These are phyloP conservation scores for Melanopsichium pennsylvanicum DNA, from an alignment of 1,284 basidiomycete species.

Conservation along the genomic window DNA sequence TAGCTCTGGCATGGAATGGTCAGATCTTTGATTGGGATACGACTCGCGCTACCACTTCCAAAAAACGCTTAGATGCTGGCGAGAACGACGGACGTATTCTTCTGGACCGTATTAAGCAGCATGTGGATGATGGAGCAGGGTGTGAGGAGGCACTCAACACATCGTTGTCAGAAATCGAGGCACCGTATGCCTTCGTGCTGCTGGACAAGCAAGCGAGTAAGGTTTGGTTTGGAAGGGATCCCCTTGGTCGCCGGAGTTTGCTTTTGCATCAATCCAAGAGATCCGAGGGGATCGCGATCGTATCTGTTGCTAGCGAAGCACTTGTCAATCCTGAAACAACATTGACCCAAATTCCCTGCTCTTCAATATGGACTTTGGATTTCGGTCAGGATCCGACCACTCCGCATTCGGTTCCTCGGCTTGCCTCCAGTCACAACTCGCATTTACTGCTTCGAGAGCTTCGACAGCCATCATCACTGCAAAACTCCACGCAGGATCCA, in stretches of 20 bases:
- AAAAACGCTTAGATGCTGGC: conserved; percentile 10
- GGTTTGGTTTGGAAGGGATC: conserved; percentile 82
- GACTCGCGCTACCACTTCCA: background rate
- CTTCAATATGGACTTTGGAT: conserved; percentile 72
- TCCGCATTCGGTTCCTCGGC: background rate
- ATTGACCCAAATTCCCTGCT: conserved; percentile 73
- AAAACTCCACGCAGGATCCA: no score
- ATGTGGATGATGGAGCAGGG: no score
- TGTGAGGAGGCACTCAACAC: background rate
- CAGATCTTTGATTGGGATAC: conserved; percentile 53
- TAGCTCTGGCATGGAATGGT: conserved; percentile 60
- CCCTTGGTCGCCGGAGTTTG: conserved; percentile 87
- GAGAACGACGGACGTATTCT: conserved; percentile 51
- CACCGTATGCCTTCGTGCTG: conserved; percentile 58
- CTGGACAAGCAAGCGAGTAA: conserved; percentile 34
- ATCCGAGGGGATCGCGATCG: conserved; percentile 73
- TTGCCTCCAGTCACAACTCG: conserved; percentile 4
- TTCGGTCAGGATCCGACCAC: conserved; percentile 53
- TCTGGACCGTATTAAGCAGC: conserved; percentile 21
- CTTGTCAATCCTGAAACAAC: conserved; percentile 66
- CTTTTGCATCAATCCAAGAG: conserved; percentile 72
- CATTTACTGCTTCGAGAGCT: conserved; percentile 26
- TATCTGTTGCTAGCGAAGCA: conserved; percentile 74
- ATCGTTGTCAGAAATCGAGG: conserved; percentile 50
- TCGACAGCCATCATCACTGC: no score